Evolutionary conservation across 176 grass and related monocot species (phyloP).

Genomic region (Microstegium vimineum): DNA sequence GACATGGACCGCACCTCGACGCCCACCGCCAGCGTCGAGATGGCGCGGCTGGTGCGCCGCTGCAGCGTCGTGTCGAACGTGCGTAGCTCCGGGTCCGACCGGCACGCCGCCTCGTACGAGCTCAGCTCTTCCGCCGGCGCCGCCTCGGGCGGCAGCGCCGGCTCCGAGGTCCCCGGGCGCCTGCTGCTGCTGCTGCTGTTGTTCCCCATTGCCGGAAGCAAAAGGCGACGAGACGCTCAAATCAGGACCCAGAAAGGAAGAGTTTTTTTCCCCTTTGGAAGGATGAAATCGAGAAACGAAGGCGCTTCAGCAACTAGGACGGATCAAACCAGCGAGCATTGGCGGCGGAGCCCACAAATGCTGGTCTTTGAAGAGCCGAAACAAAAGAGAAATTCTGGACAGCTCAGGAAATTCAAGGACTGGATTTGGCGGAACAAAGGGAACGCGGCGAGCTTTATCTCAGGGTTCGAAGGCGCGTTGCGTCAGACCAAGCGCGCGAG

Average conservation of each 20-base stretch:
- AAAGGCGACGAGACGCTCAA: neutral
- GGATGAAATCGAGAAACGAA: slow-evolving; percentile 14
- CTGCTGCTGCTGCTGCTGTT: slow-evolving; percentile 15
- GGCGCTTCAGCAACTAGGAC: slow-evolving; percentile 15
- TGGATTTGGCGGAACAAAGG: neutral
- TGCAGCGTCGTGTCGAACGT: slow-evolving; percentile 83
- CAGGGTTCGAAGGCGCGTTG: neutral
- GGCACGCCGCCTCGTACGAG: slow-evolving; percentile 93
- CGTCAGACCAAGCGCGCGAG: slow-evolving; percentile 24
- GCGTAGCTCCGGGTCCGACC: slow-evolving; percentile 74
- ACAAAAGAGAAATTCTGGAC: neutral
- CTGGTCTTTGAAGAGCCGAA: too few relatives aligned
- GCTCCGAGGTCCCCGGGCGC: slow-evolving; percentile 19
- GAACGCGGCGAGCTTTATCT: slow-evolving; percentile 5
- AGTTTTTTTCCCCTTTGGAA: neutral
- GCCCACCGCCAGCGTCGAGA: slow-evolving; percentile 77
- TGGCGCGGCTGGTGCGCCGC: slow-evolving; percentile 77
- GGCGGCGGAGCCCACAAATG: neutral
- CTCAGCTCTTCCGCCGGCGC: slow-evolving; percentile 56
- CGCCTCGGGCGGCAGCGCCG: slow-evolving; percentile 31
- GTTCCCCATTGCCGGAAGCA: slow-evolving; percentile 48
- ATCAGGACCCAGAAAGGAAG: neutral
- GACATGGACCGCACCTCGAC: slow-evolving; percentile 84
- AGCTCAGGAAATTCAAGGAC: neutral
- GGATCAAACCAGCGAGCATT: slow-evolving; percentile 17